Conservation (phyloP, 2,329 filamentous ascomycete species). For the Botrytis fragariae region DNA sequence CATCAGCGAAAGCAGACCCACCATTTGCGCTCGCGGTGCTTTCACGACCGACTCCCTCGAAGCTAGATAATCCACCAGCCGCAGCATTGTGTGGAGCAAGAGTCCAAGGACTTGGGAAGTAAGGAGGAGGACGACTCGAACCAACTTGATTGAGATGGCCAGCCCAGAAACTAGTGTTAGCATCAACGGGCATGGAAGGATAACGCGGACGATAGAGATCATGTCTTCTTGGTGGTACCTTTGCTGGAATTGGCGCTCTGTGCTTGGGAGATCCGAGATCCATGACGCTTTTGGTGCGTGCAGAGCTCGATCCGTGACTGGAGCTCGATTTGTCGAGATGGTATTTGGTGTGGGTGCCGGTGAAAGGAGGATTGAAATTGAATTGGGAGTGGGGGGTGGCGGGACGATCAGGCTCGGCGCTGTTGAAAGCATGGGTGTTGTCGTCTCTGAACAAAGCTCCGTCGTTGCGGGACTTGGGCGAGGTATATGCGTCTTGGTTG, state of each 20-base stretch:
- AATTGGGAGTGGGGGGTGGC: neutral
- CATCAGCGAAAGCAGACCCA: neutral
- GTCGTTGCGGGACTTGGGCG: neutral
- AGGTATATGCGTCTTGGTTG: no score
- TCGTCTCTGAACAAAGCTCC: no score
- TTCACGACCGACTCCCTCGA: fast-evolving
- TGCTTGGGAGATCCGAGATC: neutral
- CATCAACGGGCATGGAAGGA: neutral
- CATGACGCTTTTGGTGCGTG: neutral
- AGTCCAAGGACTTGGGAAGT: neutral
- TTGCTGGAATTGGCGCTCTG: no score
- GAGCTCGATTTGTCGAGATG: neutral
- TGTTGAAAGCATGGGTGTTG: neutral
- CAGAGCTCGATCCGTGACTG: neutral
- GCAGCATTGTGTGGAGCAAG: fast-evolving
- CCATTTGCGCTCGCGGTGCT: neutral
- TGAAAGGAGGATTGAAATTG: neutral
- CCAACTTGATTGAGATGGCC: neutral
- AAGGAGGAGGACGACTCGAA: neutral
- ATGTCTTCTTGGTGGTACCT: neutral
- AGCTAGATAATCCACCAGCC: neutral
- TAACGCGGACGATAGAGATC: neutral
- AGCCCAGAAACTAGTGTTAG: neutral
- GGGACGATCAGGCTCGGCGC: neutral
- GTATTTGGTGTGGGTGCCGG: neutral